Conservation (phyloP, 1,284 basidiomycete genomes). For the Agroathelia rolfsii region DNA sequence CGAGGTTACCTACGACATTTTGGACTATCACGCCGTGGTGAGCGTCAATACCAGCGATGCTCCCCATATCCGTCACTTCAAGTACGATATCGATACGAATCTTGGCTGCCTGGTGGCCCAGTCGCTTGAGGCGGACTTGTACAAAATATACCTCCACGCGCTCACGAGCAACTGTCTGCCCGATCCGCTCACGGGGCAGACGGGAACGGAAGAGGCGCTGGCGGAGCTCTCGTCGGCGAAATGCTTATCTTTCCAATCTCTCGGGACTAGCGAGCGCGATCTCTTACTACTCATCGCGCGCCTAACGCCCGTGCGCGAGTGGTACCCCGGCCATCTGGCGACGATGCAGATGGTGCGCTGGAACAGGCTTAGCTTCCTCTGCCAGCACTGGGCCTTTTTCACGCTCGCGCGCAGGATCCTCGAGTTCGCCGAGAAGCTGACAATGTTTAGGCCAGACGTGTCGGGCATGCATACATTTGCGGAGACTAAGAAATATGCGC, state of each 20-base stretch:
- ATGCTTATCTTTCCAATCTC: constrained; percentile 27
- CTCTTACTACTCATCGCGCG: constrained; percentile 24
- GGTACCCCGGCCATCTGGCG: constrained; percentile 27
- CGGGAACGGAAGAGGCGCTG: constrained; percentile 37
- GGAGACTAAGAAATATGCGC: too few relatives aligned
- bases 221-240: constrained; percentile 25
- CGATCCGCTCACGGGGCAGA: constrained; percentile 34
- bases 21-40: constrained; percentile 11
- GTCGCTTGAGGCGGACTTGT: constrained; percentile 26
- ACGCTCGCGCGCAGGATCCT: constrained; percentile 19
- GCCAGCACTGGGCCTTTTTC: constrained; percentile 26
- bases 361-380: constrained; percentile 16
- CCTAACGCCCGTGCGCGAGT: constrained; percentile 25
- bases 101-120: constrained; percentile 28
- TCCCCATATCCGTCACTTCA: constrained; percentile 10
- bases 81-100: constrained; percentile 28
- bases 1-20: constrained; percentile 7
- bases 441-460: constrained; percentile 15
- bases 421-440: constrained; percentile 16
- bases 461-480: too few relatives aligned
- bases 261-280: constrained; percentile 19
- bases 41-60: constrained; percentile 6
- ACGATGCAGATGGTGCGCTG: constrained; percentile 32
- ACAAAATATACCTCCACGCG: constrained; percentile 35
- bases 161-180: constrained; percentile 29